Evolutionary conservation across 306 rosid species (phyloP), one percentile per base, ranked within the genome.

Genomic region (Prunus mira): DNA sequence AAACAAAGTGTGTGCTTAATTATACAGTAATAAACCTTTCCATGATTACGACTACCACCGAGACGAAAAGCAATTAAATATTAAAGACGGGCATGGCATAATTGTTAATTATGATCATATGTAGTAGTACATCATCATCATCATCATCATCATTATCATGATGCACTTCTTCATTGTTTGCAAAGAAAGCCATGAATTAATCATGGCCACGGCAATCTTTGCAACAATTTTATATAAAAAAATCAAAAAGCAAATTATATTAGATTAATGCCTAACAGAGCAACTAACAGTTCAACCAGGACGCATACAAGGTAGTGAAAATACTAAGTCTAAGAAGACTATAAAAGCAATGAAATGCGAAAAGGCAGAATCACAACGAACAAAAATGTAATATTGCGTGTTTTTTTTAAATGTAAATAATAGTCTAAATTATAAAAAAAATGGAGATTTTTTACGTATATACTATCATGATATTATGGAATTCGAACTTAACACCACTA

Each of bases 381-480:
- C 43, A 38, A 38, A 38, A 38, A 38, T 38, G 43, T 6, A 6
- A 38, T 38, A 6, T 38, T 38, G 43, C 9, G 0, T 38, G 9
- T 38, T 6, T 38, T 34, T 30, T 5, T 6, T 38, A 0, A 38
- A 38, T 38, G 0, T 0, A 38, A 38, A 6, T 6, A 6, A 38
- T 38, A 38, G 0, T 38, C 9, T 6, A 38, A 6, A 38, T 0
- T 38, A 38, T 38, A 38, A 34, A 0, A 6, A 24, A 34, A 1
- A 6, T 34, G 2, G 0, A 34, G 0, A 1, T 5, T 38, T 38
- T 9, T 38, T 0, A 38, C 9, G 2, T 1, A 7, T 1, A 6
- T 4, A 7, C 9, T 38, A 38, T 1, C 1, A 38, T 38, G 0
- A 0, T 38, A 7, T 6, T 7, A 6, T 6, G 9, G 0, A 0